Base-by-base conservation (phyloP, 495 filamentous ascomycete genomes). In the Neurospora sp. region DNA sequence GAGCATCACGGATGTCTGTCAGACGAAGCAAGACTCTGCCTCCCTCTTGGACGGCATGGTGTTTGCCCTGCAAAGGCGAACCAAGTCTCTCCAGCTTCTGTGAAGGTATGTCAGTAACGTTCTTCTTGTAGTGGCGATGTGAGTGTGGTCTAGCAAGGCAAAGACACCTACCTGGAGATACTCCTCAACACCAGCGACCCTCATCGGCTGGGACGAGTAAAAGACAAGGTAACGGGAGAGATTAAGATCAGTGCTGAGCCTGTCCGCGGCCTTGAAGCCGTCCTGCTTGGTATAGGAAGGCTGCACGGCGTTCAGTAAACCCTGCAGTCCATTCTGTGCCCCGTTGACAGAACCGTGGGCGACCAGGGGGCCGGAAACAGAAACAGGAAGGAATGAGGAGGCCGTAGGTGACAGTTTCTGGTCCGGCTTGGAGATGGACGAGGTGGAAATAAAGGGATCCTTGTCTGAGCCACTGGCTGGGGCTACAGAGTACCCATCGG, bases 1-100 rank as follows among this genome's bases (percentile, higher is more conserved):
- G 84, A 39, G 88, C 85, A 75, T 90, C 88, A 71, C 84, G 83
- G 61, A 91, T 86, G 73, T 92, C 87, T 16, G 82, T 78, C 74
- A 90, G 87, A 4, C 81, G 85, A 70, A 91, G 77, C 75, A 86
- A 89, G n/a, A 89, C 82, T 45, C 76, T 77, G 53, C 77, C 78
- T 12, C 73, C 75, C 39, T 72, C 70, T 1, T 78, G 48, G 18
- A 81, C 74, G 8, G 80, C 68, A 20, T 79, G 74, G 71, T 77
- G 77, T 40, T 73, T 79, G 40, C 83, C 81, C 22, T 79, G 74
- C 71, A 75, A 73, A 3, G 74, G 71, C 20, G 74, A 72, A 3
- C 79, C 82, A 14, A 76, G 40, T n/a, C 73, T 73, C 59, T 81
- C 79, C 12, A 84, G 70, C 18, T 81, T 80, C 83, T 84, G 42